Base-by-base conservation (phyloP, 1,284 basidiomycete species). In the Kalmanozyma brasiliensis region DNA sequence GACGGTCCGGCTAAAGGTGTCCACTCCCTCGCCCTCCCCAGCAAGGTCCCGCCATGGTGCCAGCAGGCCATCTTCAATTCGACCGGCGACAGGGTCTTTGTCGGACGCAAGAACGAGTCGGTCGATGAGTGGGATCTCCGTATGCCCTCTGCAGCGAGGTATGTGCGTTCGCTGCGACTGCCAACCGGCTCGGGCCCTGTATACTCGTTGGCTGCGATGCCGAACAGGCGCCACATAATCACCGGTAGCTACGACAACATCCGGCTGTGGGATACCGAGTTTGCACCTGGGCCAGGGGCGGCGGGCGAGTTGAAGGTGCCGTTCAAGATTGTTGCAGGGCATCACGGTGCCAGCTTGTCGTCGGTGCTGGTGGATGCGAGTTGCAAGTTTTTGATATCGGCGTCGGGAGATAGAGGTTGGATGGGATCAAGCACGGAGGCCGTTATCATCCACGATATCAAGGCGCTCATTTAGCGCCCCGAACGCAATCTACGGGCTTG, bases 301-400 rank as follows among this genome's bases (percentile, higher is more conserved):
- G 84, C 84, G 52, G 88, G 86, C 80, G 87, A 87, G 38, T 66
- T 68, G 41, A 80, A 72, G 52, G 78, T 80, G 9, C 76, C 79
- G 5, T 97, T 97, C 86, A 93, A 93, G 83, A 96, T 98, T 65
- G 92, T 98, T 34, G 91, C 94, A 5, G 95, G 95, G 0, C 94
- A 98, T 83, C 93, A 97, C 83, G 94, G 94, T 26, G 94, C 93
- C 2, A 91, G 89, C 61, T 87, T 97, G 16, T 95, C 93, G 5
- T 90, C 91, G 73, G 91, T 96, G 87, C 82, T 94, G 64, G 86
- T 98, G 43, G 95, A 98, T 84, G 87, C 90, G 29, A 90, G 89
- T 3, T 89, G 88, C 22, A 86, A 89, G 52, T 98, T 94, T 83
- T 86, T 98, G 76, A 88, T 95, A 59, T 92, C 91, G 75, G 91